Evolutionary conservation across 768 basidiomycete genomes (phyloP), one percentile per base, ranked within the genome.

Genomic region (Postia placenta): DNA sequence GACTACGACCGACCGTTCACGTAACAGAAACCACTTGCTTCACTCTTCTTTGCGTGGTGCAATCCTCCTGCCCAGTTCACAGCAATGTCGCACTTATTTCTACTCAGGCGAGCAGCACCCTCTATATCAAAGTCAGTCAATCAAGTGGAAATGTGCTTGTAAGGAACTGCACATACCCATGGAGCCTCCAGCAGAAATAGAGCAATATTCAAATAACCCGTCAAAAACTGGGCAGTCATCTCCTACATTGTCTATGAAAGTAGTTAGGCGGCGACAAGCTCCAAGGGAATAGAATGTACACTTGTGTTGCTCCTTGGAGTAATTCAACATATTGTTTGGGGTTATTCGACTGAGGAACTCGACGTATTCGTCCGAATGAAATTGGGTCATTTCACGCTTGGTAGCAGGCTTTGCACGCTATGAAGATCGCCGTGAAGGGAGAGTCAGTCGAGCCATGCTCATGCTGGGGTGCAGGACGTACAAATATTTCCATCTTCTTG

Each of bases 401-500:
- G 96, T 99, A 6, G 96, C 96, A 5, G 96, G 96, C 76, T 99
- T 99, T 3, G 96, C 96, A 52, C 96, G 83, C 96, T 99, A 59
- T 23, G 24, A 20, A 39, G 38, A n/a, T n/a, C n/a, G n/a, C n/a
- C n/a, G n/a, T n/a, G 19, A 40, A 9, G 11, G 11, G 19, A 25
- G n/a, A 9, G 25, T 15, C 19, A 4, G 19, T 35, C 11, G 9
- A 49, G 33, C 44, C 36, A 48, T 22, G 28, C 48, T n/a, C n/a
- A n/a, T n/a, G n/a, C n/a, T n/a, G n/a, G 7, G 35, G n/a, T 23
- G 9, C 2, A 26, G 4, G 15, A 76, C 96, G 59, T 62, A 97
- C 96, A 60, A 97, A 99, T 56, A 99, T 99, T 68, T 99, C 96
- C 96, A 99, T 99, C 70, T 93, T 93, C 70, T 97, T 97, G 74